These are phyloP conservation scores for Neofusicoccum sp. DNA, from an alignment of 2,329 filamentous ascomycete genomes.

Conservation along the genomic window DNA sequence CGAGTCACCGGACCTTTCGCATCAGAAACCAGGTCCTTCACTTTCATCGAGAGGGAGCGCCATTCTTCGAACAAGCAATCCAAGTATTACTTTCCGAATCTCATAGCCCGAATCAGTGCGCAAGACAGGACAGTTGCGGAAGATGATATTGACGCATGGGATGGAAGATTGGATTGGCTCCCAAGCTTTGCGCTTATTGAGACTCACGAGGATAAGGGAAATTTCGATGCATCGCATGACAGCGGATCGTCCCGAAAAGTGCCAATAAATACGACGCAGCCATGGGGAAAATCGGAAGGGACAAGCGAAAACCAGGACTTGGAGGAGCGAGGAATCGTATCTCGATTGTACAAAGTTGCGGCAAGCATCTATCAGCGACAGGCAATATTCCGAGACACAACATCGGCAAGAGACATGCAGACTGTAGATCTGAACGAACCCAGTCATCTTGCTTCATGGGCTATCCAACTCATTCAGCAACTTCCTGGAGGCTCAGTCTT, in stretches of 20 bases:
- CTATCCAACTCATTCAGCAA: not conserved
- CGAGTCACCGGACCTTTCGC: not conserved
- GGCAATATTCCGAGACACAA: not conserved
- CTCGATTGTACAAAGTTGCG: not conserved
- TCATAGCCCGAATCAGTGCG: not conserved
- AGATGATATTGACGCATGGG: not conserved
- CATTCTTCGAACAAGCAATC: not conserved
- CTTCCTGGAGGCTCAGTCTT: not conserved
- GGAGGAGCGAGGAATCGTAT: not conserved
- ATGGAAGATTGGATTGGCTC: not conserved
- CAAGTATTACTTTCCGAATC: not conserved
- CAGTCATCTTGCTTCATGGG: not conserved
- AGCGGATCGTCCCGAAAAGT: not conserved
- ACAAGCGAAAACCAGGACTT: not conserved
- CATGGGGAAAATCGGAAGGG: no score
- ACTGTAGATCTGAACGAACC: not conserved
- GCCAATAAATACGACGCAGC: not conserved
- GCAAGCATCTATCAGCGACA: not conserved
- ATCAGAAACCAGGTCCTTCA: not conserved
- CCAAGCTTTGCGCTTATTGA: not conserved
- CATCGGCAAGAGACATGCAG: not conserved
- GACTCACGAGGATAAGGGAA: not conserved
- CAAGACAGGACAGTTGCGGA: not conserved
- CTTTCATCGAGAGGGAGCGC: no score
- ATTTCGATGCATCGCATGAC: no score